These are phyloP conservation scores for Hyaloscypha bicolor DNA, from an alignment of 495 filamentous ascomycete species.

Conservation along the genomic window DNA sequence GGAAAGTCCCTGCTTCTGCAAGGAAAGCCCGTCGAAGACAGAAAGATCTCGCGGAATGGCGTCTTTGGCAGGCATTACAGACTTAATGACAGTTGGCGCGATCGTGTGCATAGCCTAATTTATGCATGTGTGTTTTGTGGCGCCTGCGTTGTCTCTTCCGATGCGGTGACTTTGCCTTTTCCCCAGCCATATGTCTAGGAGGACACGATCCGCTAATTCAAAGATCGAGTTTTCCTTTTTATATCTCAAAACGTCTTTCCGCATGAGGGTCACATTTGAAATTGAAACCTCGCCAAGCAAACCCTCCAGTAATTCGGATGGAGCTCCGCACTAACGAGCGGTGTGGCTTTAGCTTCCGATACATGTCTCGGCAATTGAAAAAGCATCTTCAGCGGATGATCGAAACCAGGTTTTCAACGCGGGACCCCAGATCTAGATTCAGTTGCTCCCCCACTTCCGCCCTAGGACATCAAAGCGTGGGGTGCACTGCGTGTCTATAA, in stretches of 20 bases:
- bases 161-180: neutral
- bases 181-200: too few species aligned
- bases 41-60: neutral
- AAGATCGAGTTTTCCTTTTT: too few species aligned
- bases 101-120: neutral
- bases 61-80: neutral
- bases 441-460: neutral
- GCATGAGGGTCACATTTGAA: neutral
- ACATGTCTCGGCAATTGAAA: neutral
- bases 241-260: too few species aligned
- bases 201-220: neutral
- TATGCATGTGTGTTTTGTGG: neutral
- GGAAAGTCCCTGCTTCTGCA: neutral
- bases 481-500: too few species aligned
- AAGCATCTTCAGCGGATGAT: neutral
- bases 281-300: neutral
- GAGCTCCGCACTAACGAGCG: neutral
- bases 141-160: neutral
- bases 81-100: neutral
- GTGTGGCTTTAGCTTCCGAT: neutral
- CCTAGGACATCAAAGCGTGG: too few species aligned
- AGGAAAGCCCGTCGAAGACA: neutral
- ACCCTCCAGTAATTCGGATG: neutral
- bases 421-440: neutral
- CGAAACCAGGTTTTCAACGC: neutral